A percentile compares a stretch with the other conserved stretches of the same genome.
phyloP scores from a whole-genome alignment of 108 stramenopile genomes.

The Skeletonema tropicum region DNA sequence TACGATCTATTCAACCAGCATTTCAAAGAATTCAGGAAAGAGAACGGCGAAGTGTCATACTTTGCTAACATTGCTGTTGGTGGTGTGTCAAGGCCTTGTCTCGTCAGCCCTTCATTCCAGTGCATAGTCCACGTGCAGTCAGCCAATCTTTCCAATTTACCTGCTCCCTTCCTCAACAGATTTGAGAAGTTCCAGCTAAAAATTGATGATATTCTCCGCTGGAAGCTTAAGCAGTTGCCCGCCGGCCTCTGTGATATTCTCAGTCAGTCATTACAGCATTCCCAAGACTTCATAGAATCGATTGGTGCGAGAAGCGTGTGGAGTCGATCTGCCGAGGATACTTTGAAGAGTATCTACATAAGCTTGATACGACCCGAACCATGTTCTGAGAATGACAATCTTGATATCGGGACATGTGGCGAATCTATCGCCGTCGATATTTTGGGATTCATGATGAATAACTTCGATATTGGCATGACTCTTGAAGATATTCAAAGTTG shows the following conservation, averaged over 20 bases:
- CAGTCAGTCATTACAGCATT: constrained; percentile 1
- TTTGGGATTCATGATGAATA: constrained; percentile 1
- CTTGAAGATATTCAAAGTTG: constrained; percentile 7
- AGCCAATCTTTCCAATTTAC: constrained; percentile 21
- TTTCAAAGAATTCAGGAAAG: constrained; percentile 33
- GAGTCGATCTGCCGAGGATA: constrained; percentile 19
- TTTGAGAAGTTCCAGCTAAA: constrained; percentile 48
- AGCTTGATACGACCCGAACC: constrained; percentile 14
- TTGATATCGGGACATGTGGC: background rate
- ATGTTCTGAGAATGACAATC: background rate
- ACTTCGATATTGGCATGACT: constrained; percentile 8
- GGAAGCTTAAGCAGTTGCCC: constrained; percentile 12
- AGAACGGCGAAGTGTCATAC: constrained; percentile 15
- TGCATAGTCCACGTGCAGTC: constrained; percentile 39
- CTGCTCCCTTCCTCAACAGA: constrained; percentile 49
- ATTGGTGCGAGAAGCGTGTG: constrained; percentile 19
- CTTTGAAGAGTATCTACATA: constrained; percentile 34
- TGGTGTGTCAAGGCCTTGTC: constrained; percentile 30
- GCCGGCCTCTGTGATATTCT: constrained; percentile 14
- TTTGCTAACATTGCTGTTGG: constrained; percentile 52
- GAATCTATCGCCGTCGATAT: background rate
- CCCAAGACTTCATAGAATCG: constrained; percentile 9
- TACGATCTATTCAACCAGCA: constrained; percentile 58
- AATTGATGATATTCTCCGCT: constrained; percentile 37
- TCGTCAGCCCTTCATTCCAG: constrained; percentile 24